Percentiles rank a stretch among this genome's conserved stretches.
Evolutionary conservation across 805 yeast genomes (phyloP).

Genomic region (Nematodospora valgi): DNA sequence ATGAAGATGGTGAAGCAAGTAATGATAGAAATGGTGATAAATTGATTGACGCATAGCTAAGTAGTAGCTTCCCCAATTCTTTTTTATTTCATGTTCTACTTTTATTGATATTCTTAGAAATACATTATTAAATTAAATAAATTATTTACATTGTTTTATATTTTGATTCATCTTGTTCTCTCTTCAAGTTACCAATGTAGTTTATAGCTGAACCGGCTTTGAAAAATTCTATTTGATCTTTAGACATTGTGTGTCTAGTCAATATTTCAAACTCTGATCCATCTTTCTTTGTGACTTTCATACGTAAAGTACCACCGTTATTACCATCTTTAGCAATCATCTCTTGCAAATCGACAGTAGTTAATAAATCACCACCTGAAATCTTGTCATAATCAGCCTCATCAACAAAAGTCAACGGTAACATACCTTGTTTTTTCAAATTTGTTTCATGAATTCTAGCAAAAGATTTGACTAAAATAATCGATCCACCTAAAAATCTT

Average conservation of each 20-base stretch:
- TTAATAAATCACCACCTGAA: conserved; percentile 71
- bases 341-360: conserved; percentile 70
- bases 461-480: conserved; percentile 88
- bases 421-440: conserved; percentile 96
- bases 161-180: not conserved
- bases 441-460: conserved; percentile 99
- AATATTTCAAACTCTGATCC: conserved; percentile 70
- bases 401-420: conserved; percentile 89
- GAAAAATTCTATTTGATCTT: conserved; percentile 93
- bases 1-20: conserved; percentile 24
- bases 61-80: not conserved
- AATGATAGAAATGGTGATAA: conserved; percentile 5
- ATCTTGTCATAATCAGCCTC: conserved; percentile 85
- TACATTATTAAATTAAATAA: not conserved
- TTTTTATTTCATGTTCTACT: not conserved
- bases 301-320: conserved; percentile 76
- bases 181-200: conserved; percentile 44
- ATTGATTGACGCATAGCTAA: conserved; percentile 5
- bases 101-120: not conserved
- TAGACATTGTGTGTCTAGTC: conserved; percentile 94
- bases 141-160: not conserved
- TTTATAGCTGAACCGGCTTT: conserved; percentile 97
- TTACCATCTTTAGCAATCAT: conserved; percentile 79
- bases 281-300: conserved; percentile 62
- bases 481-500: conserved; percentile 86